Conservation (phyloP, 352 stramenopile genomes). For the Albugo candida region DNA sequence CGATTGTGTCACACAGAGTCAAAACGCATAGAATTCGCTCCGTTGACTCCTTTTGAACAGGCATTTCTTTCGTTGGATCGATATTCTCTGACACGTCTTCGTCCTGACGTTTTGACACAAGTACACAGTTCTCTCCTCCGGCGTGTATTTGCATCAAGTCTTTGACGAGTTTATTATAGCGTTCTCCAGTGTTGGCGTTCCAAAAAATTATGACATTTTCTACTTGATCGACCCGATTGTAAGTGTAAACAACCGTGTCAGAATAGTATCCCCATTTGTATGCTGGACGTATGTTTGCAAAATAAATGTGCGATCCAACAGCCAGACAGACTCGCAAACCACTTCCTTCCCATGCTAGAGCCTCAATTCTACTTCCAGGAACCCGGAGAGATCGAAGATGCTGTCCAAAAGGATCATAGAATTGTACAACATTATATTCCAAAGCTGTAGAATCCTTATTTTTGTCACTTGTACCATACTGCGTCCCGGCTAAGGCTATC, state of each 20-base stretch:
- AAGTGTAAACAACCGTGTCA: slow-evolving; percentile 83
- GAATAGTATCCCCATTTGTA: slow-evolving; percentile 85
- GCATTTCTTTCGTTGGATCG: background rate
- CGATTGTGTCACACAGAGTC: slow-evolving; percentile 75
- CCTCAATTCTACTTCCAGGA: slow-evolving; percentile 69
- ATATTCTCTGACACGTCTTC: slow-evolving; percentile 3
- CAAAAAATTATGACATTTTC: slow-evolving; percentile 83
- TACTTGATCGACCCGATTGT: slow-evolving; percentile 74
- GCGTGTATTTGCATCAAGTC: slow-evolving; percentile 57
- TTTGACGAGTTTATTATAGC: slow-evolving; percentile 75
- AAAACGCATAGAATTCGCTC: slow-evolving; percentile 47
- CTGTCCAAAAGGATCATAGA: slow-evolving; percentile 80
- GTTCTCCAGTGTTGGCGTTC: slow-evolving; percentile 77
- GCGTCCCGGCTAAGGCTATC: slow-evolving; percentile 65
- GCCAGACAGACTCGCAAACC: slow-evolving; percentile 83
- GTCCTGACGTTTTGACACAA: slow-evolving; percentile 42
- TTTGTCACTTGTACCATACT: slow-evolving; percentile 20
- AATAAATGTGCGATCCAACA: slow-evolving; percentile 90
- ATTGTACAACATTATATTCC: slow-evolving; percentile 79
- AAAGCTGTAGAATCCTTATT: too few species aligned
- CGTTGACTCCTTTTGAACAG: slow-evolving; percentile 9
- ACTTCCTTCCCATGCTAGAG: slow-evolving; percentile 81
- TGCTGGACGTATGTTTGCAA: slow-evolving; percentile 84
- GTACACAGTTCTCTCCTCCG: slow-evolving; percentile 67
- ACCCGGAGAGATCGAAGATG: slow-evolving; percentile 78